phyloP scores from a whole-genome alignment of 2,329 filamentous ascomycete genomes.

The Neodidymelliopsis sp. region DNA sequence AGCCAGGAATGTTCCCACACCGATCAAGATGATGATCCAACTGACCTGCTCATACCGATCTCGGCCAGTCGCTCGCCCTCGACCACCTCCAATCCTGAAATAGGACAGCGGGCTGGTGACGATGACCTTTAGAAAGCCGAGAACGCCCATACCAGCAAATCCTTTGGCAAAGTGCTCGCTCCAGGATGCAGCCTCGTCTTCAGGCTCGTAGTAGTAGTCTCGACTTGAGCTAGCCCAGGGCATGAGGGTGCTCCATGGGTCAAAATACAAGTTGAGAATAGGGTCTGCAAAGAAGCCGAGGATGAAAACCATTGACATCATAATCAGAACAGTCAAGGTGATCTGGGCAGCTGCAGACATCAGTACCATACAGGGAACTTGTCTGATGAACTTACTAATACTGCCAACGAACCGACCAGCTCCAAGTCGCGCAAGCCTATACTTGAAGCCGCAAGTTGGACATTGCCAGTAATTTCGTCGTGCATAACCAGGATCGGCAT shows the following conservation, averaged over 20 bases:
- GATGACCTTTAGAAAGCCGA: constrained; percentile 84
- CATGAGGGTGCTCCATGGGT: constrained; percentile 64
- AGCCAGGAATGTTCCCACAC: constrained; percentile 78
- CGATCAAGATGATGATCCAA: constrained; percentile 79
- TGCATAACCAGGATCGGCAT: constrained; percentile 70
- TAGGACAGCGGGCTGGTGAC: constrained; percentile 79
- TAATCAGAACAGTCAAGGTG: constrained; percentile 73
- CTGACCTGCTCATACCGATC: constrained; percentile 81
- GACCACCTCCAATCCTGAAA: constrained; percentile 69
- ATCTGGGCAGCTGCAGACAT: constrained; percentile 64
- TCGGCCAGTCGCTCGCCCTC: constrained; percentile 71
- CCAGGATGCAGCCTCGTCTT: constrained; percentile 66
- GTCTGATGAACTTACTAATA: constrained; percentile 44
- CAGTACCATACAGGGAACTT: neutral
- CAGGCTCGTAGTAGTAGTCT: constrained; percentile 39
- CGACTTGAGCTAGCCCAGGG: constrained; percentile 38
- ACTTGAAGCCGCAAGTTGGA: constrained; percentile 85
- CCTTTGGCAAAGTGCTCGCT: constrained; percentile 86
- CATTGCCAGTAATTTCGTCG: constrained; percentile 83
- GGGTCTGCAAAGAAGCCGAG: constrained; percentile 94
- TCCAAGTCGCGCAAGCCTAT: constrained; percentile 77
- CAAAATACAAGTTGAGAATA: constrained; percentile 86
- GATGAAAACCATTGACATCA: constrained; percentile 76
- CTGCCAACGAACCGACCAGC: constrained; percentile 71
- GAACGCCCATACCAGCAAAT: constrained; percentile 83